Base-by-base conservation (phyloP, 1,284 basidiomycete species). In the Erythrobasidium hasegawianum region DNA sequence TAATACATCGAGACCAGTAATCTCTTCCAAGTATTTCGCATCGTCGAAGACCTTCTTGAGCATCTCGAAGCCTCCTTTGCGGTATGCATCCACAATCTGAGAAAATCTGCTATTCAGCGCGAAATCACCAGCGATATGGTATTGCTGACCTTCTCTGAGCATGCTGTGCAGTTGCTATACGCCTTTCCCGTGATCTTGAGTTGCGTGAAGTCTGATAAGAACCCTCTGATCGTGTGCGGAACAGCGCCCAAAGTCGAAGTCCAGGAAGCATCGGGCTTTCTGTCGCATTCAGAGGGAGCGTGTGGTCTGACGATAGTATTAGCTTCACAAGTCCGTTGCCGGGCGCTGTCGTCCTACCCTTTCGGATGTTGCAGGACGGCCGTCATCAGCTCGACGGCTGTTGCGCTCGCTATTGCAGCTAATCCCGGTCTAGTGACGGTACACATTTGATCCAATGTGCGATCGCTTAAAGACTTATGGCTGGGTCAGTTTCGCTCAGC, bases 381-480 rank as follows among this genome's bases (percentile, higher is more conserved):
- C 0, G 91, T 87, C 39, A 98, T 83, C 7, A 98, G 80, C 75
- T 98, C 96, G 0, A 97, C 94, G 0, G 92, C 92, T 0, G 87
- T 89, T 0, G 93, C 87, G 0, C 89, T 86, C 0, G 95, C 95
- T 49, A 97, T 93, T 0, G 90, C 85, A 0, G 94, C 96, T 0
- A 97, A 81, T 0, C 95, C 95, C 0, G 96, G 95, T 18, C 96
- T 81, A 0, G 95, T 97, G 13, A 98, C 96, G 0, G 96, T 98
- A 75, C 96, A 98, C 95, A 97, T 97, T 76, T 98, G 95, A 76
- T 98, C 96, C 26, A 98, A 83, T 1, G 94, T 97, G 40, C 94
- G 83, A 75, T 98, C 94, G 0, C 90, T 89, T 54, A 97, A 80
- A 0, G 90, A 94, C 93, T 96, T n/a, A n/a, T n/a, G n/a, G n/a